Conservation (phyloP, 768 basidiomycete species). For the Leccinum imitatum region DNA sequence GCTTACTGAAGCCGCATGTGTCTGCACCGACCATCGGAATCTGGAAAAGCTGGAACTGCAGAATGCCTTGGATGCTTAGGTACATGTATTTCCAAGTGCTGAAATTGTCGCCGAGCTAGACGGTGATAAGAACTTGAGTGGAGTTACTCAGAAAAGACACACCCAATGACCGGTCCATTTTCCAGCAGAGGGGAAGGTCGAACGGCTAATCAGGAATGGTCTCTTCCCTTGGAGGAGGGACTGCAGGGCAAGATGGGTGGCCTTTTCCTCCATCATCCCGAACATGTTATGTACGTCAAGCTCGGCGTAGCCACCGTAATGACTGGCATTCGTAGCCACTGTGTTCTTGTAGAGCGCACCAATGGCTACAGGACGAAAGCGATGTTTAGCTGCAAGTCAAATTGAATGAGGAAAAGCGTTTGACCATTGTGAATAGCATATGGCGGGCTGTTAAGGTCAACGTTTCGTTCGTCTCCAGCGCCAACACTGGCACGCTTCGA, state of each 20-base stretch:
- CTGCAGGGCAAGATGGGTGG: conserved; percentile 60
- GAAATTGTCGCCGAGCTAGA: conserved; percentile 72
- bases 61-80: conserved; percentile 70
- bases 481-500: conserved; percentile 46
- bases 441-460: conserved; percentile 57
- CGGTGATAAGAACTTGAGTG: background rate
- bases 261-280: conserved; percentile 69
- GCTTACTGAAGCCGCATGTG: conserved; percentile 40
- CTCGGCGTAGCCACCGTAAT: conserved; percentile 59
- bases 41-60: conserved; percentile 86
- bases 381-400: background rate
- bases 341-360: conserved; percentile 55
- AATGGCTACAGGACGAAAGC: conserved; percentile 35
- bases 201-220: conserved; percentile 70
- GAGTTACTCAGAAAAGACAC: background rate
- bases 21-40: conserved; percentile 86
- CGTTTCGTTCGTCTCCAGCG: conserved; percentile 45
- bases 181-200: conserved; percentile 67
- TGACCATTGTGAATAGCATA: conserved; percentile 74
- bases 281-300: conserved; percentile 73
- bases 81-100: conserved; percentile 74
- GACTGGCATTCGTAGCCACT: conserved; percentile 73
- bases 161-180: conserved; percentile 77
- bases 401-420: conserved; percentile 3
- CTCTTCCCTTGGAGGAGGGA: conserved; percentile 55